Base-by-base conservation (phyloP, 331 rosid genomes). In the Acacia pycnantha region DNA sequence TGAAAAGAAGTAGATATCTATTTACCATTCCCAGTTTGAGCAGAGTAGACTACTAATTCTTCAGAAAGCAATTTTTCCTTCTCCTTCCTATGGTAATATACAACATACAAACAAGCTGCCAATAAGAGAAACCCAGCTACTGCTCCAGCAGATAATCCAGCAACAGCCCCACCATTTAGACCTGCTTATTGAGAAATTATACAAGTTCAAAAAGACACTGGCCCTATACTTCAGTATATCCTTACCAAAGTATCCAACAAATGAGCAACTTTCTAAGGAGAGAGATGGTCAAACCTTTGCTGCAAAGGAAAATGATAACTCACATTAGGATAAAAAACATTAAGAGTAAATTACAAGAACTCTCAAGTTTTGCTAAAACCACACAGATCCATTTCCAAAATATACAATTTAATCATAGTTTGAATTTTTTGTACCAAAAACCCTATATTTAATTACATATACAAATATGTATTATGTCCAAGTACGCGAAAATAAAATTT, bases 91-190 rank as follows among this genome's bases (percentile, higher is more conserved):
- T 81, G 85, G 86, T 44, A 84, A 87, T 72, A 77, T 6, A 15
- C 84, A 73, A 88, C 59, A 82, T 77, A 92, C 33, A 87, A 40
- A 68, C 72, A 79, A 41, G 77, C 84, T 14, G 85, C 91, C 66
- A 91, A 47, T 12, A 88, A 18, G 69, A 92, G 81, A 80, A 89
- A 46, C 71, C 56, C 94, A 53, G 82, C 90, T 76, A 87, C 77
- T 62, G 46, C 92, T 84, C 88, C 97, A 27, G 82, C 82, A 70
- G 81, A 44, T 91, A 91, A 77, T 77, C 92, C 95, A 84, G 87
- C 91, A 40, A 91, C 85, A 78, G 71, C 67, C 67, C 89, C 90
- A 53, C 79, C 86, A 6, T 80, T 53, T 56, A 86, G 71, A 59
- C 90, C 97, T 88, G 93, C 80, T 86, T 44, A 64, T 77, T 74